A percentile compares a stretch with the other conserved stretches of the same genome.
Evolutionary conservation across 2,329 filamentous ascomycete genomes (phyloP).

Genomic region (Colletotrichum acutatum): DNA sequence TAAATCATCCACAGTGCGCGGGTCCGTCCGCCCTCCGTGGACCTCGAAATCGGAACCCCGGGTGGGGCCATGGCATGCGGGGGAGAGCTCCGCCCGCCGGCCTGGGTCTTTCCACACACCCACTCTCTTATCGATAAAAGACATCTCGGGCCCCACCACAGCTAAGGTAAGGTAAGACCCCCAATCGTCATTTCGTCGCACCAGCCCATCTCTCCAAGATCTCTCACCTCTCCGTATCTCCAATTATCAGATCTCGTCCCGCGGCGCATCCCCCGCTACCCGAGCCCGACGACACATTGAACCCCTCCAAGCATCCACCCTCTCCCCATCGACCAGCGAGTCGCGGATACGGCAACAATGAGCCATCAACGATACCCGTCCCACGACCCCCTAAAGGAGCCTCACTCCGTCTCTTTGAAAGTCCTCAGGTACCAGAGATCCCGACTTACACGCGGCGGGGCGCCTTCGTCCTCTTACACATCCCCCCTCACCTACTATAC

Average conservation of each 20-base stretch:
- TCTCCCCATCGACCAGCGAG: background rate
- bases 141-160: background rate
- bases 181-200: slow-evolving; percentile 16
- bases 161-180: background rate
- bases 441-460: background rate
- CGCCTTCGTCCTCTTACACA: background rate
- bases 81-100: background rate
- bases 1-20: background rate
- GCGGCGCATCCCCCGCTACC: background rate
- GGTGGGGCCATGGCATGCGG: background rate
- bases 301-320: background rate
- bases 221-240: background rate
- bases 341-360: slow-evolving; percentile 50
- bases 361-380: slow-evolving; percentile 69
- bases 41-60: background rate
- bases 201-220: background rate
- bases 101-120: background rate
- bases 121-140: background rate
- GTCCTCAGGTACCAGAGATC: slow-evolving; percentile 69
- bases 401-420: slow-evolving; percentile 82
- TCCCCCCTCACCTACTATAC: background rate
- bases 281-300: background rate
- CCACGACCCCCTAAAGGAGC: slow-evolving; percentile 74
- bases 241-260: background rate
- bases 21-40: background rate